phyloP scores from a whole-genome alignment of 2,329 filamentous ascomycete genomes.

The Paecilomyces variotii region DNA sequence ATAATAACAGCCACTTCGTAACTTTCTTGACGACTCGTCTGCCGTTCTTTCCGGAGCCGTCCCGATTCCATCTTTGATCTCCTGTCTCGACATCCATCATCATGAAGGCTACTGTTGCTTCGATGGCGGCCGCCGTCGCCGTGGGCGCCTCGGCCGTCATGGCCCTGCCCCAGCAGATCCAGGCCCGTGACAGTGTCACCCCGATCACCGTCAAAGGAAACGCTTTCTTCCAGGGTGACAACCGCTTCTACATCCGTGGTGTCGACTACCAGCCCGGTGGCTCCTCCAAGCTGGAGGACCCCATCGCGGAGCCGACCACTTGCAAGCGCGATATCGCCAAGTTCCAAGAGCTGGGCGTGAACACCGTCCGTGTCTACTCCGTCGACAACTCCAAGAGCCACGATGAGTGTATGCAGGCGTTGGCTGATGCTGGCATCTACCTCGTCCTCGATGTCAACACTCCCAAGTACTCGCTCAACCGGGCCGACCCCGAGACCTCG shows the following conservation, averaged over 20 bases:
- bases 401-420: conserved; percentile 73
- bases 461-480: conserved; percentile 83
- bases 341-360: conserved; percentile 80
- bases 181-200: conserved; percentile 42
- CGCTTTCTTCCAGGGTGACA: conserved; percentile 56
- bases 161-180: conserved; percentile 31
- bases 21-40: background rate
- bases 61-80: background rate
- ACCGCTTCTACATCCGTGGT: conserved; percentile 48
- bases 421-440: conserved; percentile 83
- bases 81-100: conserved; percentile 13
- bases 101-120: conserved; percentile 47
- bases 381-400: conserved; percentile 80
- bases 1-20: background rate
- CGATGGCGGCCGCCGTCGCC: conserved; percentile 40
- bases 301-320: conserved; percentile 60
- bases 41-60: background rate
- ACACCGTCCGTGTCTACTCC: conserved; percentile 87
- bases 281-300: conserved; percentile 58
- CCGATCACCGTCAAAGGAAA: conserved; percentile 56
- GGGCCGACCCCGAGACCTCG: conserved; percentile 60
- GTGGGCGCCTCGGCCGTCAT: conserved; percentile 40
- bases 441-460: conserved; percentile 87
- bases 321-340: conserved; percentile 74
- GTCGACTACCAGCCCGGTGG: conserved; percentile 61